Conservation (phyloP, 176 grass and related monocot species). For the Cymbopogon citratus region DNA sequence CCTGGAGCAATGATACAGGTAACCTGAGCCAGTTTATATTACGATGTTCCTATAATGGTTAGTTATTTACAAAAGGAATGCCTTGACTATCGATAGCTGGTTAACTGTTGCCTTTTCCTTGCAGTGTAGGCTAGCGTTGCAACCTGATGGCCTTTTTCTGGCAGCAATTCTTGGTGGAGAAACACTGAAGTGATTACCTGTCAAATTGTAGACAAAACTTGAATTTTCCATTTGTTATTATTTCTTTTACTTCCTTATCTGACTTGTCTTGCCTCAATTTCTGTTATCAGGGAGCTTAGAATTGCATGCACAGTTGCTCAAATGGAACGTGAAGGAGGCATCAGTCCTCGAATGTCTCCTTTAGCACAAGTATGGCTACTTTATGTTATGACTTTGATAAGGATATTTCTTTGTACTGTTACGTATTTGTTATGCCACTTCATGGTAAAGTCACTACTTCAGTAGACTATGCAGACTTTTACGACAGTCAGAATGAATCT, state of each 20-base stretch:
- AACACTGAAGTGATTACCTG: constrained; percentile 63
- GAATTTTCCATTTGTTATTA: neutral
- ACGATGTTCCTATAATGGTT: neutral
- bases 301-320: constrained; percentile 95
- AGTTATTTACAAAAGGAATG: neutral
- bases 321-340: constrained; percentile 93
- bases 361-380: constrained; percentile 72
- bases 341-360: constrained; percentile 90
- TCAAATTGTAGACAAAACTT: constrained; percentile 2
- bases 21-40: neutral
- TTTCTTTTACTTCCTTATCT: constrained; percentile 14
- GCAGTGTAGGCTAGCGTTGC: constrained; percentile 79
- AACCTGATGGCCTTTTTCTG: constrained; percentile 92
- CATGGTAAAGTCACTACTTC: neutral
- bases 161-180: constrained; percentile 93
- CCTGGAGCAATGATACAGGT: constrained; percentile 98
- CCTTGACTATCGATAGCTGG: constrained; percentile 13
- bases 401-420: neutral
- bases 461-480: neutral
- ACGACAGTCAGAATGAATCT: neutral
- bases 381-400: constrained; percentile 1
- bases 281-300: constrained; percentile 68
- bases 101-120: constrained; percentile 22
- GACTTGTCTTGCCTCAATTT: constrained; percentile 17
- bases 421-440: neutral